Percentiles rank a stretch among this genome's conserved stretches.
Conservation (phyloP, 2,329 filamentous ascomycete species). For the Penicillium hordei region DNA sequence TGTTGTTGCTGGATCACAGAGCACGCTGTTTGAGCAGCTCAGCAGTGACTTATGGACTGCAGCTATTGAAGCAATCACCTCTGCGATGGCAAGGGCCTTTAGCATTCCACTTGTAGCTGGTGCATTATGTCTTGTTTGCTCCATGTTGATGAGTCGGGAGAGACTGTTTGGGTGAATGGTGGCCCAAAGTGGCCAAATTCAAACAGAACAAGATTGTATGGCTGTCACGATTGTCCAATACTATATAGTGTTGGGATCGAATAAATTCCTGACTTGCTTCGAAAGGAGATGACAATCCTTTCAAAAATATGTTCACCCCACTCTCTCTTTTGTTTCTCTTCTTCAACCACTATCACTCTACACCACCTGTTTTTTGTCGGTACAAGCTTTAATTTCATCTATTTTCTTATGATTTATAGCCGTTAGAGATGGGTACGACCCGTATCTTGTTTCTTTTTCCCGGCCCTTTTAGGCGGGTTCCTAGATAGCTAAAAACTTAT, state of each 20-base stretch:
- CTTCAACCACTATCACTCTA: too few species aligned
- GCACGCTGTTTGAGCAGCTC: constrained; percentile 32
- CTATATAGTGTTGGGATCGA: background rate
- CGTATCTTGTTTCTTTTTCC: too few species aligned
- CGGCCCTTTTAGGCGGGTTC: too few species aligned
- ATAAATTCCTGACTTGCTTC: background rate
- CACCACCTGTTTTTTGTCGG: too few species aligned
- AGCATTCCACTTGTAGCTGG: constrained; percentile 26
- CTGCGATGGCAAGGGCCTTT: constrained; percentile 29
- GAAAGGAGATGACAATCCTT: background rate
- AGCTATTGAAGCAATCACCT: constrained; percentile 34
- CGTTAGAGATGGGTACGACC: too few species aligned
- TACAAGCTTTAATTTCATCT: too few species aligned
- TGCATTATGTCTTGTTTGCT: background rate
- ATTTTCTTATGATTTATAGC: too few species aligned
- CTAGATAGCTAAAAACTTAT: too few species aligned
- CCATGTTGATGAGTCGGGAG: background rate
- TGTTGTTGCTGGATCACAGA: constrained; percentile 37
- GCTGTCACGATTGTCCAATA: background rate
- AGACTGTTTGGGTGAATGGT: background rate
- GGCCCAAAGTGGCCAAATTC: background rate
- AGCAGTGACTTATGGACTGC: constrained; percentile 21
- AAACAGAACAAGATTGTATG: background rate
- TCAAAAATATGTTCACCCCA: too few species aligned
- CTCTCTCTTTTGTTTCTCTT: too few species aligned